phyloP scores from a whole-genome alignment of 305 asterid species.

The Ilex paraguariensis region DNA sequence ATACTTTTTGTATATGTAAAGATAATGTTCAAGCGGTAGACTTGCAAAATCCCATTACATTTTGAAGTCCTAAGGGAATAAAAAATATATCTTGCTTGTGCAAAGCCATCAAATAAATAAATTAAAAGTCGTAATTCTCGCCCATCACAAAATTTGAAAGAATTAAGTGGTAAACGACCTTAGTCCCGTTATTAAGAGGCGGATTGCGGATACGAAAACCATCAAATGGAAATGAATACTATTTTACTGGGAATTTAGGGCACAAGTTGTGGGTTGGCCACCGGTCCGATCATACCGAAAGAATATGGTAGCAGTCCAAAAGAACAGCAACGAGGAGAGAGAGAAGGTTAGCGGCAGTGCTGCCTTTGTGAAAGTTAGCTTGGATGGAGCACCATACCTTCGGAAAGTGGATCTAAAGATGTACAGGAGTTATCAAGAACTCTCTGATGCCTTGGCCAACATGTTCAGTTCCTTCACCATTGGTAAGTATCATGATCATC shows the following conservation, averaged over 20 bases:
- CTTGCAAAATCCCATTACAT: too few species aligned
- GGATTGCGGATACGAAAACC: not conserved
- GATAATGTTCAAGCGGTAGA: too few species aligned
- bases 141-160: not conserved
- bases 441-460: constrained; percentile 1
- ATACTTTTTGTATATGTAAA: too few species aligned
- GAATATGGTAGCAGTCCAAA: not conserved
- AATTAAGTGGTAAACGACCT: too few species aligned
- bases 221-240: not conserved
- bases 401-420: not conserved
- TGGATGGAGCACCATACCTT: not conserved
- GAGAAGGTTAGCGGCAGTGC: not conserved
- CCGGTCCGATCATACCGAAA: not conserved
- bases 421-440: not conserved
- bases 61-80: too few species aligned
- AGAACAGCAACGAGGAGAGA: not conserved
- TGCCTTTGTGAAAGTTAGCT: not conserved
- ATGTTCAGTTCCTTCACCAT: constrained; percentile 11
- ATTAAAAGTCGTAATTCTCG: not conserved
- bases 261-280: not conserved
- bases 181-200: not conserved
- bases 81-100: not conserved
- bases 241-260: not conserved
- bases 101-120: not conserved
- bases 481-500: not conserved